A percentile compares a stretch with the other conserved stretches of the same genome.
phyloP scores from a whole-genome alignment of 768 basidiomycete species.

The Pisolithus orientalis region DNA sequence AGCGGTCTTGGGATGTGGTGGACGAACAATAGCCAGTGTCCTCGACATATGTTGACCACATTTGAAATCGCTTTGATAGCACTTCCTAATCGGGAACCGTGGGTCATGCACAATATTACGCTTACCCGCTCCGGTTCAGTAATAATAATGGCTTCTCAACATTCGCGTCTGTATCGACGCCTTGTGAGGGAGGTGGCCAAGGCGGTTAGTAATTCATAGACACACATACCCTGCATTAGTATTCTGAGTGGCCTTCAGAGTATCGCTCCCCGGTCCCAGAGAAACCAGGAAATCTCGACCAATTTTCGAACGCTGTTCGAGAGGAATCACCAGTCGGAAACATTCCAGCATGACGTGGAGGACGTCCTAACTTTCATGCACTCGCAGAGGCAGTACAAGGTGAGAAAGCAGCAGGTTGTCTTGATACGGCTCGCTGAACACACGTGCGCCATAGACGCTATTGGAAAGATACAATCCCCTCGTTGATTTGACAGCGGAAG shows the following conservation, averaged over 20 bases:
- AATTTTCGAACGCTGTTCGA: conserved; percentile 54
- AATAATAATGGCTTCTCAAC: conserved; percentile 16
- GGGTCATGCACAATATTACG: not conserved
- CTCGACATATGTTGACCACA: not conserved
- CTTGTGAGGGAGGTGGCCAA: conserved; percentile 26
- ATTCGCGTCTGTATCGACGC: conserved; percentile 20
- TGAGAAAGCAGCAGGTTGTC: conserved; percentile 21
- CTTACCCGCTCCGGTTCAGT: not conserved
- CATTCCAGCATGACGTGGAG: conserved; percentile 44
- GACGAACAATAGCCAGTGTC: conserved; percentile 16
- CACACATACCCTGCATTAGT: not conserved
- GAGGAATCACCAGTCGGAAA: conserved; percentile 23
- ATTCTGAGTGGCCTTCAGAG: conserved; percentile 27
- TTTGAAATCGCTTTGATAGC: conserved; percentile 8
- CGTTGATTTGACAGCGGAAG: conserved; percentile 70
- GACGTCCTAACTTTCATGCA: conserved; percentile 62
- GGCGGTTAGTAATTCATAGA: conserved; percentile 11
- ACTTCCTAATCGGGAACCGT: not conserved
- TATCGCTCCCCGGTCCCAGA: conserved; percentile 26
- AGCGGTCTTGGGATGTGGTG: not conserved
- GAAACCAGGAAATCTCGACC: conserved; percentile 38
- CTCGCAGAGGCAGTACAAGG: conserved; percentile 75
- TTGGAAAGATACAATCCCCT: conserved; percentile 87
- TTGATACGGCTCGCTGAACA: conserved; percentile 1
- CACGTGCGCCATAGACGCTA: conserved; percentile 43